Conservation (phyloP, 2,329 filamentous ascomycete species). For the Talaromyces albobiverticillius region DNA sequence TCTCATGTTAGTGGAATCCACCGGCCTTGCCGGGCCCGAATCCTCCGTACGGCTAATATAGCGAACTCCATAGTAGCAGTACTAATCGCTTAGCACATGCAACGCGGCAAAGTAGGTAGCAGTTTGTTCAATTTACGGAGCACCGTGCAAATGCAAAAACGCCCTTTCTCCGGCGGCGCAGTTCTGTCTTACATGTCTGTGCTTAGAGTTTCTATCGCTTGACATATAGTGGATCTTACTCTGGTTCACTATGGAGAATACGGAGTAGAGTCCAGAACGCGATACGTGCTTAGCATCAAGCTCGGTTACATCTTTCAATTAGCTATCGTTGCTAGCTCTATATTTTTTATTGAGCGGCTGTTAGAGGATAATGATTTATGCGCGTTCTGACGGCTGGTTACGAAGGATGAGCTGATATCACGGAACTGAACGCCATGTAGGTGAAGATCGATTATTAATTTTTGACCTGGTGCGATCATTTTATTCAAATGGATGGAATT, state of each 20-base stretch:
- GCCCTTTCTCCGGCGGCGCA: not conserved
- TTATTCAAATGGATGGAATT: no score
- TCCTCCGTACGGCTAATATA: not conserved
- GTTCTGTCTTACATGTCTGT: not conserved
- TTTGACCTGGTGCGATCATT: no score
- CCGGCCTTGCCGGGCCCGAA: conserved; percentile 9
- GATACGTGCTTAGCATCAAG: not conserved
- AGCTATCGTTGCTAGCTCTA: not conserved
- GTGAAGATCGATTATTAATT: no score
- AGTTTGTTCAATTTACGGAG: no score
- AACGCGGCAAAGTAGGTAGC: not conserved
- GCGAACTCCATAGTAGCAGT: conserved; percentile 7
- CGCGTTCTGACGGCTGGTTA: no score
- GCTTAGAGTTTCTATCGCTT: not conserved
- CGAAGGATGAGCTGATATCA: no score
- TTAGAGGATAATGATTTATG: not conserved
- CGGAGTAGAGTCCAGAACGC: not conserved
- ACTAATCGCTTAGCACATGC: not conserved
- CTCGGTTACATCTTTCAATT: not conserved
- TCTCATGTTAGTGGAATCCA: not conserved
- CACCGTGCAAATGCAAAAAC: not conserved
- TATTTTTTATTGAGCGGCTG: not conserved
- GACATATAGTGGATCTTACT: not conserved
- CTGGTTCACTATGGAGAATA: not conserved
- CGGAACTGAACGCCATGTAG: no score